Evolutionary conservation across 148 eudicot genomes (phyloP).

Genomic region (Cornus kousa): DNA sequence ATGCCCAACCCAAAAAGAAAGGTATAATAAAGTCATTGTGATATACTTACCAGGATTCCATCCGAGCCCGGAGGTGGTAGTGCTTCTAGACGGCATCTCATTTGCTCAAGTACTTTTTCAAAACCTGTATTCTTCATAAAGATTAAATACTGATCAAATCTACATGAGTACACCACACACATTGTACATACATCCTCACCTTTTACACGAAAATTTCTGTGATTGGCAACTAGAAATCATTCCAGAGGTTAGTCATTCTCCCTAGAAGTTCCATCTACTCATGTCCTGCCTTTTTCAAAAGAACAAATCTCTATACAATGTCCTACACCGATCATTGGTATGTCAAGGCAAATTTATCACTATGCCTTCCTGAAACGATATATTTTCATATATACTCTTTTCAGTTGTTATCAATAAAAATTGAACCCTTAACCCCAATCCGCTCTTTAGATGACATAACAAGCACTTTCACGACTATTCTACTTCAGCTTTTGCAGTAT

Average conservation of each 20-base stretch:
- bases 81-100: slow-evolving; percentile 51
- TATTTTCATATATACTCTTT: too few relatives aligned
- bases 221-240: too few relatives aligned
- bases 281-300: too few relatives aligned
- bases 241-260: too few relatives aligned
- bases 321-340: background rate
- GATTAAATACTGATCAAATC: background rate
- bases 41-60: slow-evolving; percentile 80
- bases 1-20: too few relatives aligned
- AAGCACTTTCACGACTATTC: too few relatives aligned
- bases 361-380: slow-evolving; percentile 6
- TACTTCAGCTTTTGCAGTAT: background rate
- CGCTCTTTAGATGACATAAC: too few relatives aligned
- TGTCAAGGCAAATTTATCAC: slow-evolving; percentile 20
- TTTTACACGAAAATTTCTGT: too few relatives aligned
- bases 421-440: too few relatives aligned
- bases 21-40: background rate
- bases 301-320: too few relatives aligned
- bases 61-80: slow-evolving; percentile 79
- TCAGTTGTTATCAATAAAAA: too few relatives aligned
- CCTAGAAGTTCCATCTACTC: too few relatives aligned
- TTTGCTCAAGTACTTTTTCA: background rate
- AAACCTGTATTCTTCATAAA: background rate
- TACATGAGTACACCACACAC: background rate
- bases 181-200: background rate